Conservation (phyloP, 495 filamentous ascomycete species). For the Penicillium waksmanii region DNA sequence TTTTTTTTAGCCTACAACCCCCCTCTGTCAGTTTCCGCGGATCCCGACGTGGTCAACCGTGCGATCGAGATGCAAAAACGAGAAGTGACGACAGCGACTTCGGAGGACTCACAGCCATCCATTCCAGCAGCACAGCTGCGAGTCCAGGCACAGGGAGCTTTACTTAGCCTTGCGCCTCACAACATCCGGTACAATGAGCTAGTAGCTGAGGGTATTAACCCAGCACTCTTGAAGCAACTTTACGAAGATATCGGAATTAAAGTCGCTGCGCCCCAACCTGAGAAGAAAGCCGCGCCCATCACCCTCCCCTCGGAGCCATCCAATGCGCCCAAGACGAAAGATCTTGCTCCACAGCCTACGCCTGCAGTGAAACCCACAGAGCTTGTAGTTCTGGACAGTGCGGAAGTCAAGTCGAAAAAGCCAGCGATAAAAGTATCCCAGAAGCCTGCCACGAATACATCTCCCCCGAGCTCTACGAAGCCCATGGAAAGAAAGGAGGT, state of each 20-base stretch:
- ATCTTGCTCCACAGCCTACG: background rate
- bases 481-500: slow-evolving; percentile 75
- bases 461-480: slow-evolving; percentile 37
- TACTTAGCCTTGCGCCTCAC: slow-evolving; percentile 64
- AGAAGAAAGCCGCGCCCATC: background rate
- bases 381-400: background rate
- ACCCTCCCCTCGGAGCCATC: background rate
- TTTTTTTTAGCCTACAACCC: slow-evolving; percentile 45
- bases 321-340: background rate
- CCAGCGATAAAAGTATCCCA: background rate
- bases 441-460: slow-evolving; percentile 2
- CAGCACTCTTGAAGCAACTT: slow-evolving; percentile 60
- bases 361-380: background rate
- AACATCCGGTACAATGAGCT: slow-evolving; percentile 70
- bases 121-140: slow-evolving; percentile 54
- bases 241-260: slow-evolving; percentile 68
- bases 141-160: slow-evolving; percentile 69
- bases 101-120: slow-evolving; percentile 4
- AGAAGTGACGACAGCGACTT: background rate
- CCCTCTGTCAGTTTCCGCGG: slow-evolving; percentile 34
- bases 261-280: slow-evolving; percentile 25
- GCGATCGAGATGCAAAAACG: slow-evolving; percentile 24
- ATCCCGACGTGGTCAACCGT: slow-evolving; percentile 19
- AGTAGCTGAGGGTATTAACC: slow-evolving; percentile 72
- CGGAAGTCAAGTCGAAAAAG: background rate